Evolutionary conservation across 1,139 yeast species (phyloP).

Genomic region (Saccharomyces hybrid): DNA sequence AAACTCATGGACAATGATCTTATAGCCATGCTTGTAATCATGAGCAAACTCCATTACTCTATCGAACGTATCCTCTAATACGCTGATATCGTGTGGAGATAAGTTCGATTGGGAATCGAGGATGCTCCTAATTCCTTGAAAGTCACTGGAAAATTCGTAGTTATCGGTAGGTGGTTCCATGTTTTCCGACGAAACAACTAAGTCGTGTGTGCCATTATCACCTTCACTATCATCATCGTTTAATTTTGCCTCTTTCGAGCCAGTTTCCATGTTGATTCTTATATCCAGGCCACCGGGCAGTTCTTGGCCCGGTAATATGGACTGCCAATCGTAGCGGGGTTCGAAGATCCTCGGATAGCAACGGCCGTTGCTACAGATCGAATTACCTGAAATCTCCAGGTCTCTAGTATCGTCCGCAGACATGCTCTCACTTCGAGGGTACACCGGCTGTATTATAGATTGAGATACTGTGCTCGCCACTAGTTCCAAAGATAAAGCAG

Average conservation of each 20-base stretch:
- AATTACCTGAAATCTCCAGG: not conserved
- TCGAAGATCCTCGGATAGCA: conserved; percentile 60
- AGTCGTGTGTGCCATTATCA: not conserved
- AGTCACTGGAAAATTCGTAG: conserved; percentile 24
- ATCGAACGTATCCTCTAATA: conserved; percentile 19
- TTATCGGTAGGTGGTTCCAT: conserved; percentile 1
- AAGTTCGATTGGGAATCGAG: conserved; percentile 6
- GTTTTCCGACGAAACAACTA: not conserved
- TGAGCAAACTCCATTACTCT: conserved; percentile 30
- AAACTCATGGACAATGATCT: conserved; percentile 29
- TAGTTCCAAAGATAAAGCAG: not conserved
- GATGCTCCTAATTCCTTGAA: conserved; percentile 12
- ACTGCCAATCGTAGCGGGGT: conserved; percentile 63
- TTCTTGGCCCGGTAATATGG: conserved; percentile 56
- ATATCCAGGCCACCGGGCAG: conserved; percentile 77
- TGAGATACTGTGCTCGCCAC: not conserved
- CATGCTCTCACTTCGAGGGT: not conserved
- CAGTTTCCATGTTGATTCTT: conserved; percentile 60
- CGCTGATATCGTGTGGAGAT: conserved; percentile 16
- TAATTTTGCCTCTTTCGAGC: conserved; percentile 58
- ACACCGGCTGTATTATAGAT: not conserved
- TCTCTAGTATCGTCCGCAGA: not conserved
- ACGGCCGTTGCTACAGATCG: conserved; percentile 43
- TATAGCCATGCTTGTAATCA: conserved; percentile 30
- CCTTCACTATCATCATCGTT: conserved; percentile 30